Percentiles rank a stretch among this genome's conserved stretches.
Conservation (phyloP, 768 basidiomycete species). For the Russula olivacea region DNA sequence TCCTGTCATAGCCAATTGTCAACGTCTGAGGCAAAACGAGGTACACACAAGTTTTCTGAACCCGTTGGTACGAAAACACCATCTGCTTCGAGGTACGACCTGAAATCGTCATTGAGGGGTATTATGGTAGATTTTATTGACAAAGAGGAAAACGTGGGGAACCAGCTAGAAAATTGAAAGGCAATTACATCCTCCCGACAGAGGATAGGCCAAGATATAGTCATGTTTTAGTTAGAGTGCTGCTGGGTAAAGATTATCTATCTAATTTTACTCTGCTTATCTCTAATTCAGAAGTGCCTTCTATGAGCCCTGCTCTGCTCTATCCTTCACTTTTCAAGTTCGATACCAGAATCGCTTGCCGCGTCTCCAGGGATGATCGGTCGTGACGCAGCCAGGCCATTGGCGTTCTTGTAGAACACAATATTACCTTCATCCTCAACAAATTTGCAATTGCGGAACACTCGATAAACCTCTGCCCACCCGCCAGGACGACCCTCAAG, state of each 20-base stretch:
- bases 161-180: constrained; percentile 87
- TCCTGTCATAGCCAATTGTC: background rate
- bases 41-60: constrained; percentile 65
- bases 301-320: constrained; percentile 21
- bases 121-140: constrained; percentile 73
- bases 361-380: constrained; percentile 57
- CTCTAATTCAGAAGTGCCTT: background rate
- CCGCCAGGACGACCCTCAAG: constrained; percentile 70
- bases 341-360: constrained; percentile 63
- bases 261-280: background rate
- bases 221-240: constrained; percentile 5
- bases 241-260: background rate
- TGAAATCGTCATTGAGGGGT: constrained; percentile 59
- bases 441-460: constrained; percentile 81
- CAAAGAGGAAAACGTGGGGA: constrained; percentile 55
- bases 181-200: constrained; percentile 50
- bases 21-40: background rate
- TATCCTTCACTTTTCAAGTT: constrained; percentile 36
- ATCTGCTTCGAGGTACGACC: constrained; percentile 72
- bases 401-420: constrained; percentile 85
- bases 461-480: constrained; percentile 75
- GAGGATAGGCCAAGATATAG: constrained; percentile 45
- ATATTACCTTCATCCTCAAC: constrained; percentile 93
- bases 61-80: constrained; percentile 81
- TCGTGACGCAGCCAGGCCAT: constrained; percentile 66